Evolutionary conservation across 768 basidiomycete genomes (phyloP).

Genomic region (Erythrobasidium yunnanense): DNA sequence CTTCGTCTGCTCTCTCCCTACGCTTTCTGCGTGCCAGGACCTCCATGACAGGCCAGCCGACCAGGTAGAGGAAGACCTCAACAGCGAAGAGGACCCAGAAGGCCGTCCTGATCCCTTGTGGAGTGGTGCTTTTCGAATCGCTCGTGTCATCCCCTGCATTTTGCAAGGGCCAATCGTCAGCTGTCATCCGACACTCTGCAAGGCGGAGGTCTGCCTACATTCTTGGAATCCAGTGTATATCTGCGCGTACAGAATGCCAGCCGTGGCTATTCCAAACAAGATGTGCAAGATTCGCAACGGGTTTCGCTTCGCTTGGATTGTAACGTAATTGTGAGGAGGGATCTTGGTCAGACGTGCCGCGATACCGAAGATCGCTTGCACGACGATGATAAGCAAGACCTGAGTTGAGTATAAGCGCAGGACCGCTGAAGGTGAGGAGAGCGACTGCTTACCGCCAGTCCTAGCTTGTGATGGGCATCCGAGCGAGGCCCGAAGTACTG

Average conservation of each 20-base stretch:
- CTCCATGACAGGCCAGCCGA: constrained; percentile 25
- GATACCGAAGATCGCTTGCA: not conserved
- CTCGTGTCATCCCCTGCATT: constrained; percentile 12
- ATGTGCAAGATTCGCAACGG: constrained; percentile 17
- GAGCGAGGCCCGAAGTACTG: not conserved
- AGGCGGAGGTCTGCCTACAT: not conserved
- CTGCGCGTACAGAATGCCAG: constrained; percentile 14
- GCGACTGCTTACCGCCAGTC: constrained; percentile 1
- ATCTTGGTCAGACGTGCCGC: not conserved
- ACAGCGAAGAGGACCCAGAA: constrained; percentile 21
- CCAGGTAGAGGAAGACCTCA: constrained; percentile 9
- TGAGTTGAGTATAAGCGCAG: not conserved
- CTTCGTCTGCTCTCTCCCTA: not conserved
- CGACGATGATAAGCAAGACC: not conserved
- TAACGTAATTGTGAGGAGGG: constrained; percentile 10
- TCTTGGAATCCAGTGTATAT: constrained; percentile 22
- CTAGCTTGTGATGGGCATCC: constrained; percentile 17
- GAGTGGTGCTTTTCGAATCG: not conserved
- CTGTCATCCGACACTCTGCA: not conserved
- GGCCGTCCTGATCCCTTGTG: constrained; percentile 1
- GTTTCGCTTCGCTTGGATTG: not conserved
- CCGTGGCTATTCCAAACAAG: constrained; percentile 17
- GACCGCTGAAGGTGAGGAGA: not conserved
- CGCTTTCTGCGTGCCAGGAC: constrained; percentile 1
- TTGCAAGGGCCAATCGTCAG: not conserved